Percentiles rank a stretch among this genome's conserved stretches.
These are phyloP conservation scores for Adansonia grandidieri DNA, from an alignment of 441 rosid species.

Conservation along the genomic window DNA sequence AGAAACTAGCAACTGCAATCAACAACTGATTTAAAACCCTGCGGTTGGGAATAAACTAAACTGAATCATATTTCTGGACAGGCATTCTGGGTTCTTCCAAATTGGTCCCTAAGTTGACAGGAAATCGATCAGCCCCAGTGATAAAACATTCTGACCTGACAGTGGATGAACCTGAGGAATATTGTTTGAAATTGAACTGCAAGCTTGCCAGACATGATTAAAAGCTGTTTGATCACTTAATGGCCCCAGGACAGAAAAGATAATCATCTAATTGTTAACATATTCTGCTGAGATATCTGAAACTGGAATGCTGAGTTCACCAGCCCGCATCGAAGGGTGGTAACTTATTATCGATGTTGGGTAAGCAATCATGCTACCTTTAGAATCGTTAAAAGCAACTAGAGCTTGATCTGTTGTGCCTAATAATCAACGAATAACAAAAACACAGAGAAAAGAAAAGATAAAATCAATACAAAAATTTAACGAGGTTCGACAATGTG, in stretches of 20 bases:
- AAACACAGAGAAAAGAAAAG: no score
- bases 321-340: constrained; percentile 37
- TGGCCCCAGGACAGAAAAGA: constrained; percentile 38
- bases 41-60: no score
- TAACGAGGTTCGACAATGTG: no score
- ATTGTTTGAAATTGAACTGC: constrained; percentile 30
- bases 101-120: not conserved
- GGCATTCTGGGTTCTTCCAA: no score
- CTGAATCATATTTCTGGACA: no score
- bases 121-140: constrained; percentile 32
- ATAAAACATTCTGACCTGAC: constrained; percentile 34
- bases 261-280: constrained; percentile 30
- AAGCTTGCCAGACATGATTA: constrained; percentile 45
- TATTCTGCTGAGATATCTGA: constrained; percentile 35
- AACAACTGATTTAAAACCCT: no score
- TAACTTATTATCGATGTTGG: constrained; percentile 34
- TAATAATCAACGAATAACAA: no score
- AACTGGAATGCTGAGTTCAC: constrained; percentile 33
- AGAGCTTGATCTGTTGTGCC: no score
- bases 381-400: constrained; percentile 40
- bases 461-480: no score
- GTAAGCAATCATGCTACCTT: constrained; percentile 32
- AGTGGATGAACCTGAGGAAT: constrained; percentile 36
- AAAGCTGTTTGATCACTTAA: constrained; percentile 27
- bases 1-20: no score